Conservation (phyloP, 768 basidiomycete genomes). For the Collybia nuda region DNA sequence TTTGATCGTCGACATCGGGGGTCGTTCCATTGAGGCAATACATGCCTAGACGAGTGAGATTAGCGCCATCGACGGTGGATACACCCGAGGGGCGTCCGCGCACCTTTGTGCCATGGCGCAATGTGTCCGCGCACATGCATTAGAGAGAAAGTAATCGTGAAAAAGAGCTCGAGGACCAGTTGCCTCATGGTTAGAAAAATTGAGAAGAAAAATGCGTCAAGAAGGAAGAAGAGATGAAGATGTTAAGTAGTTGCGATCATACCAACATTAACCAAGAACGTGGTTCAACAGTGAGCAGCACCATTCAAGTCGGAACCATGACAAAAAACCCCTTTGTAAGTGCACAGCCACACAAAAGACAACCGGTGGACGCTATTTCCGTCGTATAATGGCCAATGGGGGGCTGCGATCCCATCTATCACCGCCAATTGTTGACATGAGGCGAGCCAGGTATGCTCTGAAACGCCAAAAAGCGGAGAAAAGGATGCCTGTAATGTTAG, state of each 20-base stretch:
- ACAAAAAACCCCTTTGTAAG: too few species aligned
- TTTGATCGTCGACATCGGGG: conserved; percentile 28
- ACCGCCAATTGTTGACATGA: too few species aligned
- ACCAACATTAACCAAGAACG: too few species aligned
- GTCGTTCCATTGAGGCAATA: conserved; percentile 41
- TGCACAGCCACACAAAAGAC: too few species aligned
- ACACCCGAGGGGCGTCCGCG: background rate
- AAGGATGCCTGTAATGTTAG: too few species aligned
- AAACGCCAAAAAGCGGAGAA: too few species aligned
- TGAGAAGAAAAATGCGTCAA: background rate
- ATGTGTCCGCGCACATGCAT: conserved; percentile 15
- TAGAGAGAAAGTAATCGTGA: conserved; percentile 6
- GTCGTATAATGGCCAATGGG: too few species aligned
- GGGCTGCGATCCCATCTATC: too few species aligned
- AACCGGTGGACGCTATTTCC: too few species aligned
- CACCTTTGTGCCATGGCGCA: conserved; percentile 16
- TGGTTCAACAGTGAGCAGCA: too few species aligned
- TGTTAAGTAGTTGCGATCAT: background rate
- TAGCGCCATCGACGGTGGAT: background rate
- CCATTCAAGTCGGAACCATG: too few species aligned
- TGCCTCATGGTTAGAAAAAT: background rate
- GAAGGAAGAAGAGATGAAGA: background rate
- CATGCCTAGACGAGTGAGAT: conserved; percentile 28
- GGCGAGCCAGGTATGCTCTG: too few species aligned
- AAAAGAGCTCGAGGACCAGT: background rate